Base-by-base conservation (phyloP, 2,329 filamentous ascomycete species). In the Botrytis galanthina region DNA sequence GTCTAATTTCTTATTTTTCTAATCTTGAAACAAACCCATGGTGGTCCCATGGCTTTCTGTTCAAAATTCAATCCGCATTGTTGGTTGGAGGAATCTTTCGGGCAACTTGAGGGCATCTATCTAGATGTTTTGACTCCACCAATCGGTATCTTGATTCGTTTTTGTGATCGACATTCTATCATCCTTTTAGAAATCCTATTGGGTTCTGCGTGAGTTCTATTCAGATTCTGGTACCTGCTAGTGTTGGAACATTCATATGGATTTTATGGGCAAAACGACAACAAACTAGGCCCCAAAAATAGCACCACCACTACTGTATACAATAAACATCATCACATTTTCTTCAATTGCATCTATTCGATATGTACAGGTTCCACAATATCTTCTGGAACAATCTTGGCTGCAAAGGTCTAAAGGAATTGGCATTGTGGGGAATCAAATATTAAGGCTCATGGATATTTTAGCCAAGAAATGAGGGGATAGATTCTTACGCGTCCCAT, bases 21-120 rank as follows among this genome's bases (percentile, higher is more conserved):
- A 37, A 12, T 20, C 29, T 68, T 68, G 48, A 57, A 68, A 42
- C 48, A 8, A 68, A 6, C 35, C 64, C 26, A 29, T 57, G 35
- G 37, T 42, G 5, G 32, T 39, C 16, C 26, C 14, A 5, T 42
- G 26, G 26, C 6, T 48, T 20, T 68, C 22, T 26, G 16, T 54
- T 5, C 16, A 37, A 12, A 22, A 54, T 39, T 54, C 35, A 32
- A 63, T 63, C 10, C 32, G 62, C 32, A 51, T 51, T 29, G 26
- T 42, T 64, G 42, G 26, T 64, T 64, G 69, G 32, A 51, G 69
- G 44, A 71, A 51, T 71, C 64, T 20, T 29, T 57, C 32, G 26
- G 6, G 9, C 8, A 46, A 9, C 8, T 22, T 20, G 44, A 46
- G 44, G 54, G 26, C 16, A 39, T 22, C 59, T 37, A 10, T 42